Conservation (phyloP, 179 eudicot species). For the Gypsophila paniculata region DNA sequence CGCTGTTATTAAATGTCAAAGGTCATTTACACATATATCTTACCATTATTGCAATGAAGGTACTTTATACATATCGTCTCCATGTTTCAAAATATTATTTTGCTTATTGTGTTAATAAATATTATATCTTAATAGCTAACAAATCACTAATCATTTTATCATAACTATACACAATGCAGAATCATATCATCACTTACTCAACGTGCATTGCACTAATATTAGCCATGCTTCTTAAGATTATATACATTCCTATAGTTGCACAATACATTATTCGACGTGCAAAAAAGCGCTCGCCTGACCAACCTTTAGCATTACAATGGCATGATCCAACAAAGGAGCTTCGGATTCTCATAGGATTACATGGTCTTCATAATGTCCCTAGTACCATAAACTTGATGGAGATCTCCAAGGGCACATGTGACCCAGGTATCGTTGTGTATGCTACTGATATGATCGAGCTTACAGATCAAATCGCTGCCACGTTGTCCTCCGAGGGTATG, state of each 20-base stretch:
- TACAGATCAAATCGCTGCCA: constrained; percentile 62
- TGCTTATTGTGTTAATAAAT: no score
- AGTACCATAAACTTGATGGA: constrained; percentile 63
- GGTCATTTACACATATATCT: constrained; percentile 82
- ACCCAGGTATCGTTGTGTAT: constrained; percentile 66
- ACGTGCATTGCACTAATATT: constrained; percentile 62
- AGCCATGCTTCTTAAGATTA: constrained; percentile 54
- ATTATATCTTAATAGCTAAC: no score
- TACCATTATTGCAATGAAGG: constrained; percentile 59
- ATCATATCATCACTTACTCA: constrained; percentile 38
- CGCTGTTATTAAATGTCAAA: constrained; percentile 69
- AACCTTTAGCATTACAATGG: constrained; percentile 81
- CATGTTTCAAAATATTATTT: background rate
- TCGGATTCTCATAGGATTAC: constrained; percentile 58
- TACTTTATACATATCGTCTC: constrained; percentile 25
- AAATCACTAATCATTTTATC: no score
- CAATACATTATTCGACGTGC: constrained; percentile 64
- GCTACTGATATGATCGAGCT: constrained; percentile 80
- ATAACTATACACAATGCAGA: constrained; percentile 34
- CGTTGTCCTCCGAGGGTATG: constrained; percentile 43
- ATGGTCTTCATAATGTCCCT: constrained; percentile 56
- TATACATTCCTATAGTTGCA: constrained; percentile 67
- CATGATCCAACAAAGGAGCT: constrained; percentile 52
- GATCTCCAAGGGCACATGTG: constrained; percentile 59
- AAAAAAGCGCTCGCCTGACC: constrained; percentile 54